Conservation (phyloP, 2,329 filamentous ascomycete species). For the Alternaria solani region DNA sequence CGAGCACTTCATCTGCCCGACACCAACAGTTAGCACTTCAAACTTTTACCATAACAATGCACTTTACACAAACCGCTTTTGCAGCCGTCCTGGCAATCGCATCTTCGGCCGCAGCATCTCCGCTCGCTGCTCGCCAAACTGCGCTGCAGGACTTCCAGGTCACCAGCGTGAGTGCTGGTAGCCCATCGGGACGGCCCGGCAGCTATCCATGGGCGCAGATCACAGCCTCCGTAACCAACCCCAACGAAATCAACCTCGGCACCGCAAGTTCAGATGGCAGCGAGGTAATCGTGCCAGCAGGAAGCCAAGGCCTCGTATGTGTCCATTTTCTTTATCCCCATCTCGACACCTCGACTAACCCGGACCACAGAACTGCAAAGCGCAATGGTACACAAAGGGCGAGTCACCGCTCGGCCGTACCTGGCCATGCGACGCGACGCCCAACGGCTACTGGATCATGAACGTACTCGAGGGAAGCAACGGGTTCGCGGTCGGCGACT, state of each 20-base stretch:
- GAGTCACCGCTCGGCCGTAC: conserved; percentile 29
- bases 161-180: conserved; percentile 6
- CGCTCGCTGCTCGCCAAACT: conserved; percentile 21
- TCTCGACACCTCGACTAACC: not conserved
- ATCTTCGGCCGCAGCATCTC: conserved; percentile 13
- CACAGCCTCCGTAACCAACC: conserved; percentile 36
- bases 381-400: conserved; percentile 29
- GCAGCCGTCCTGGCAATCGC: conserved; percentile 20
- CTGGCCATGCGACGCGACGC: conserved; percentile 34
- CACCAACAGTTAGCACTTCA: not conserved
- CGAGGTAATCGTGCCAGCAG: conserved; percentile 25
- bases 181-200: conserved; percentile 31
- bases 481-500: conserved; percentile 22
- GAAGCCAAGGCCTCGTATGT: conserved; percentile 24
- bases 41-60: conserved; percentile 12
- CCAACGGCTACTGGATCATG: conserved; percentile 37
- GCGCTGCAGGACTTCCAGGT: conserved; percentile 34
- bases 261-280: conserved; percentile 7
- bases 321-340: not conserved
- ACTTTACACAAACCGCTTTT: conserved; percentile 18
- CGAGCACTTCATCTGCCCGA: not conserved
- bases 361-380: conserved; percentile 31
- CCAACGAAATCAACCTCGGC: conserved; percentile 33
- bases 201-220: conserved; percentile 31
- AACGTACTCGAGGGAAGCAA: conserved; percentile 22